Percentiles rank a stretch among this genome's conserved stretches.
Evolutionary conservation across 106 monocot genomes (phyloP).

Genomic region (Dioscorea zingiberensis): DNA sequence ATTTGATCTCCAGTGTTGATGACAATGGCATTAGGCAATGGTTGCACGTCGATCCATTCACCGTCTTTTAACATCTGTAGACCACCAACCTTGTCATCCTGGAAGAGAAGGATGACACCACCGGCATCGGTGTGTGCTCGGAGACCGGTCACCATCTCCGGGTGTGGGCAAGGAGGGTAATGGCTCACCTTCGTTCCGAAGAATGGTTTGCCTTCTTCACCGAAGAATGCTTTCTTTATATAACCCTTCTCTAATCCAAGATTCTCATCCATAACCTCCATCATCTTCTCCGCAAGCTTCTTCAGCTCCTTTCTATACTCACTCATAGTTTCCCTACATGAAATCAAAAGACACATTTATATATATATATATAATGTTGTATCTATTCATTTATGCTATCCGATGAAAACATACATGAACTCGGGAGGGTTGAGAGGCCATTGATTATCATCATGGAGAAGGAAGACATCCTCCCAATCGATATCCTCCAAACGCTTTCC

Average conservation of each 20-base stretch:
- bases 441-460: slow-evolving; percentile 19
- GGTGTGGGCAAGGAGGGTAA: slow-evolving; percentile 40
- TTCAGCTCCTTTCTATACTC: slow-evolving; percentile 25
- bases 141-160: slow-evolving; percentile 20
- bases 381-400: too few species aligned
- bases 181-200: slow-evolving; percentile 72
- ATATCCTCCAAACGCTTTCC: slow-evolving; percentile 12
- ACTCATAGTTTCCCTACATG: slow-evolving; percentile 26
- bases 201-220: slow-evolving; percentile 36
- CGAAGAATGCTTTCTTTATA: slow-evolving; percentile 44
- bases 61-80: slow-evolving; percentile 39
- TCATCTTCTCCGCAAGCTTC: slow-evolving; percentile 27
- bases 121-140: slow-evolving; percentile 92
- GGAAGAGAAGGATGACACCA: slow-evolving; percentile 65
- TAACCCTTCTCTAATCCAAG: slow-evolving; percentile 44
- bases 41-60: slow-evolving; percentile 74
- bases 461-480: slow-evolving; percentile 46
- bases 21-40: slow-evolving; percentile 53
- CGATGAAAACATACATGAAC: slow-evolving; percentile 25
- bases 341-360: neutral
- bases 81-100: slow-evolving; percentile 39
- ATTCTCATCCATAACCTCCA: slow-evolving; percentile 25
- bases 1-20: slow-evolving; percentile 90
- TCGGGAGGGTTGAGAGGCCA: slow-evolving; percentile 29
- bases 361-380: neutral